Evolutionary conservation across 2,329 filamentous ascomycete genomes (phyloP).

Genomic region (Sporothrix pseudoabietina): DNA sequence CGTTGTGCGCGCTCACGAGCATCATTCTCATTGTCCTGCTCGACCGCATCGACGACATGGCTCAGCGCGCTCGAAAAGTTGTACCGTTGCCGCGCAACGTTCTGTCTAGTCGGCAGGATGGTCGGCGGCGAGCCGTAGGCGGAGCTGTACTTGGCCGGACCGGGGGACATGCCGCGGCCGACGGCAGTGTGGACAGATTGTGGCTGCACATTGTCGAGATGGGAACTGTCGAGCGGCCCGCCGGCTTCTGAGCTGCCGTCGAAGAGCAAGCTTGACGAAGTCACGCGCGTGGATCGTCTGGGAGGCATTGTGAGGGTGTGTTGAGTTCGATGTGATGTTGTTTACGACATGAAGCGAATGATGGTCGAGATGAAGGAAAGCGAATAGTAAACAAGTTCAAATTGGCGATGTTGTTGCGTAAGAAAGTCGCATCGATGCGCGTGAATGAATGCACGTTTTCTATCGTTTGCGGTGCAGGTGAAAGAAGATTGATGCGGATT

Average conservation of each 20-base stretch:
- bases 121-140: slow-evolving; percentile 36
- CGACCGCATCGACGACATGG: slow-evolving; percentile 34
- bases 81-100: slow-evolving; percentile 35
- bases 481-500: background rate
- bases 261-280: slow-evolving; percentile 33
- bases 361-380: background rate
- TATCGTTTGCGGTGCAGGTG: background rate
- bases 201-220: slow-evolving; percentile 7
- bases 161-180: slow-evolving; percentile 34
- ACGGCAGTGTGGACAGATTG: slow-evolving; percentile 28
- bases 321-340: background rate
- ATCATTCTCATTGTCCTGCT: slow-evolving; percentile 36
- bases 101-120: slow-evolving; percentile 32
- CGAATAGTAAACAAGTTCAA: background rate
- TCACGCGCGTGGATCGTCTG: slow-evolving; percentile 30
- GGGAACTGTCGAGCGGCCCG: slow-evolving; percentile 28
- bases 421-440: background rate
- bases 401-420: background rate
- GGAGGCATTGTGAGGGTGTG: slow-evolving; percentile 32
- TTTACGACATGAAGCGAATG: slow-evolving; percentile 4
- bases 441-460: background rate
- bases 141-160: slow-evolving; percentile 37
- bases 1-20: slow-evolving; percentile 31
- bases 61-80: slow-evolving; percentile 35
- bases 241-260: slow-evolving; percentile 35